phyloP scores from a whole-genome alignment of 176 grass and related monocot genomes.

The Oryza nivara region DNA sequence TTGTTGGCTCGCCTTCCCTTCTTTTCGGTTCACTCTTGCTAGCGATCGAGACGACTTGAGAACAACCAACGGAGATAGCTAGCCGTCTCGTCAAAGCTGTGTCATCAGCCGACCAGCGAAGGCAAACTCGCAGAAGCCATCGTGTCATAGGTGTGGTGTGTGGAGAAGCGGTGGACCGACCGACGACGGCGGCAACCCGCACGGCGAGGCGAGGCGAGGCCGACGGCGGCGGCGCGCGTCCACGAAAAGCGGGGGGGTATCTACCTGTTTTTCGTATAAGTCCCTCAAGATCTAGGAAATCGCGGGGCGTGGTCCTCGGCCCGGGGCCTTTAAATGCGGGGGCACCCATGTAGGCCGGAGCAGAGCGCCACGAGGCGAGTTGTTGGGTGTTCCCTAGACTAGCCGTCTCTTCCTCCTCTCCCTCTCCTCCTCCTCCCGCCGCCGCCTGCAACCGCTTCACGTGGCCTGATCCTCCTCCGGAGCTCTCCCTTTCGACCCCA shows the following conservation, averaged over 20 bases:
- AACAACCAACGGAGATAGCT: not conserved
- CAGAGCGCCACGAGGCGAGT: constrained; percentile 51
- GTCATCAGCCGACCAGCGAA: too few relatives aligned
- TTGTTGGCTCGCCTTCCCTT: not conserved
- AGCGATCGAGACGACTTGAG: not conserved
- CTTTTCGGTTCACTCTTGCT: not conserved
- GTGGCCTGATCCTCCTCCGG: constrained; percentile 35
- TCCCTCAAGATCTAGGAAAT: constrained; percentile 13
- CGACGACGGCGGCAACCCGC: not conserved
- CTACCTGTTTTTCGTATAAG: not conserved
- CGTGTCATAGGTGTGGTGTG: not conserved
- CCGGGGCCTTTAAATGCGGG: constrained; percentile 57
- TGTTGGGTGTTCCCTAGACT: constrained; percentile 37
- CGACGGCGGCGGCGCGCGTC: not conserved
- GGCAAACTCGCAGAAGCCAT: too few relatives aligned
- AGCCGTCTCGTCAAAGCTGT: not conserved
- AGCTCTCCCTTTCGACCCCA: constrained; percentile 19
- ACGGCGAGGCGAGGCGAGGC: not conserved
- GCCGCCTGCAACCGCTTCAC: constrained; percentile 46
- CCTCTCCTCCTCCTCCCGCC: constrained; percentile 9
- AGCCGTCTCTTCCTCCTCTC: constrained; percentile 28
- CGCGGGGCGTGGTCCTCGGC: not conserved
- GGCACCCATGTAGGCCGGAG: constrained; percentile 46
- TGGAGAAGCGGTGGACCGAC: not conserved
- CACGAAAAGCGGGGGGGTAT: constrained; percentile 7